Percentiles rank a stretch among this genome's conserved stretches.
Evolutionary conservation across 2,329 filamentous ascomycete genomes (phyloP).

Genomic region (Penicillium polonicum): DNA sequence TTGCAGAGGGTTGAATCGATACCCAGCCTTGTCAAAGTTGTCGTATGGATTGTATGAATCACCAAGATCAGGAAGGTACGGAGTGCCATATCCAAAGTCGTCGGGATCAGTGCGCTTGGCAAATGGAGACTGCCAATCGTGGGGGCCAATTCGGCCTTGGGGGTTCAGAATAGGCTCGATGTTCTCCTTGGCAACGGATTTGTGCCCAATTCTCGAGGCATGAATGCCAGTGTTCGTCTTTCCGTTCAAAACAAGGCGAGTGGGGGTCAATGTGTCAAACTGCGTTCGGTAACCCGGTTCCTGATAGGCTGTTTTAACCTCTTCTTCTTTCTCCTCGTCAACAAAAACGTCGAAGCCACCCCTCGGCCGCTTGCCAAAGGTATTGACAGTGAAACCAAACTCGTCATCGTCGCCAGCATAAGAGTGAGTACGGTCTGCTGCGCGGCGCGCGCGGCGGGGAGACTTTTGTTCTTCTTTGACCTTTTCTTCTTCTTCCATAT

Average conservation of each 20-base stretch:
- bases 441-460: slow-evolving; percentile 18
- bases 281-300: slow-evolving; percentile 9
- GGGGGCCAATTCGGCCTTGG: slow-evolving; percentile 26
- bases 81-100: slow-evolving; percentile 24
- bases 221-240: slow-evolving; percentile 18
- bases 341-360: slow-evolving; percentile 39
- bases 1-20: slow-evolving; percentile 36
- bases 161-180: slow-evolving; percentile 36
- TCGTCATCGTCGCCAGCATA: slow-evolving; percentile 33
- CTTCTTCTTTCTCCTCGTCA: slow-evolving; percentile 26
- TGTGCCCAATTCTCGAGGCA: slow-evolving; percentile 11
- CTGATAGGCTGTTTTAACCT: slow-evolving; percentile 5
- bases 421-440: slow-evolving; percentile 20
- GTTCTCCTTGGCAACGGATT: slow-evolving; percentile 36
- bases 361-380: slow-evolving; percentile 30
- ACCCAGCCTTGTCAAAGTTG: slow-evolving; percentile 27
- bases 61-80: slow-evolving; percentile 27
- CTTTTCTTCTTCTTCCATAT: slow-evolving; percentile 10
- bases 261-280: slow-evolving; percentile 17
- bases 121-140: slow-evolving; percentile 29
- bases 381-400: slow-evolving; percentile 33
- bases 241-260: slow-evolving; percentile 25
- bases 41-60: slow-evolving; percentile 25
- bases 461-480: slow-evolving; percentile 21
- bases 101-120: slow-evolving; percentile 16